Conservation (phyloP, 2,329 filamentous ascomycete genomes). For the Penicillium thymicola region DNA sequence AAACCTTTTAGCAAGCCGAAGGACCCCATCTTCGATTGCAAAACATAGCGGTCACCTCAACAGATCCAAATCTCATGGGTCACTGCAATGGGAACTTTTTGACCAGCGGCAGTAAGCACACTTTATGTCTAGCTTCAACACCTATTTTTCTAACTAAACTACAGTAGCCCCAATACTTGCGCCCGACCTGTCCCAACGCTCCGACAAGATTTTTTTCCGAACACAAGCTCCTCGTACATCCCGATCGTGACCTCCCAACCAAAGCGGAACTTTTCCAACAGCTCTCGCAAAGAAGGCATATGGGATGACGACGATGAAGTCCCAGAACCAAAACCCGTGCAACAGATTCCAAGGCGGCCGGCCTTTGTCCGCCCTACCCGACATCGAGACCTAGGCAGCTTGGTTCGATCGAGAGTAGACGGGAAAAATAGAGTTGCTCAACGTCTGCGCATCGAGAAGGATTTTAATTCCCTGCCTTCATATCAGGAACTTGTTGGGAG, state of each 20-base stretch:
- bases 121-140: not conserved
- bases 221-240: not conserved
- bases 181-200: not conserved
- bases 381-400: slow-evolving; percentile 1
- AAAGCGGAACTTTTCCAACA: not conserved
- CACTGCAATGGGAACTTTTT: not conserved
- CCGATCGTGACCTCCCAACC: not conserved
- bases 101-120: not conserved
- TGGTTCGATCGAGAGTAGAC: not conserved
- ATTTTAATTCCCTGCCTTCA: not conserved
- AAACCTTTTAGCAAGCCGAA: slow-evolving; percentile 20
- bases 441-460: not conserved
- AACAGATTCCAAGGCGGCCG: not conserved
- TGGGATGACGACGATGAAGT: slow-evolving; percentile 7
- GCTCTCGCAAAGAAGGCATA: not conserved
- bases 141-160: not conserved
- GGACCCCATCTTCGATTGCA: slow-evolving; percentile 9
- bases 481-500: not conserved
- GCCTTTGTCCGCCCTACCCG: not conserved
- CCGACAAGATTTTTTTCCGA: not conserved
- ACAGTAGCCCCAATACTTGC: not conserved
- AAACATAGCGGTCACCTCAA: not conserved
- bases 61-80: not conserved
- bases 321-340: not conserved
- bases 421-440: not conserved